Evolutionary conservation across 2,329 filamentous ascomycete species (phyloP), one percentile per base, ranked within the genome.

Genomic region (Colletotrichum limetticola): DNA sequence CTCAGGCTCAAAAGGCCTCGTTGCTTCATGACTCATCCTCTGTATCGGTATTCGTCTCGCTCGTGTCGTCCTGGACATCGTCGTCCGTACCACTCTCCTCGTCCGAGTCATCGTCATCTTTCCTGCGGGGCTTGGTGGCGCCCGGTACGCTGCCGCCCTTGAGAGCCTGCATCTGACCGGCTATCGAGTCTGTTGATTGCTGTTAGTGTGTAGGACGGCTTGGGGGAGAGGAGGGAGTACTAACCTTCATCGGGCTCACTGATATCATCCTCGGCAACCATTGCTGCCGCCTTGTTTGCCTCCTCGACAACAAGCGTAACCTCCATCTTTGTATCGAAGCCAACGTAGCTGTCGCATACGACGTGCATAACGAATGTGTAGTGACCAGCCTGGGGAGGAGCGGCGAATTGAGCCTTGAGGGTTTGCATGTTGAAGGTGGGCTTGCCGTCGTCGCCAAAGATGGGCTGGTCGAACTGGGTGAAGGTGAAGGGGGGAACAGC

Each of bases 401-500:
- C 96, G 76, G 96, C 94, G 83, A 99, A 99, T 82, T 98, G 95
- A 82, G 97, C 96, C 88, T 98, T 98, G 79, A 98, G 87, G 3
- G 97, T 99, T 83, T 98, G 95, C 85, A 99, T 92, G 78, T 95
- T 93, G 85, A 94, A 99, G 2, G 97, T 98, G 2, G 96, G 96
- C 80, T 93, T 94, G 78, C 94, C 95, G 74, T 91, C 89, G 53
- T 91, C 91, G 77, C 93, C 91, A 75, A 97, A 93, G 37, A 98
- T 91, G 35, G 95, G 94, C 85, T 95, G 93, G 83, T 98, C 95
- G 81, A 99, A 98, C 58, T 92, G 92, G 55, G 92, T 92, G 84
- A 99, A 98, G n/a, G 94, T 95, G 82, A 98, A 98, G 0, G 97
- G 97, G 2, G 96, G 96, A 2, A 99, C 97, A 22, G 96, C 95